Percentiles rank a stretch among this genome's conserved stretches.
Conservation (phyloP, 257 asterid species). For the Prunella vulgaris region DNA sequence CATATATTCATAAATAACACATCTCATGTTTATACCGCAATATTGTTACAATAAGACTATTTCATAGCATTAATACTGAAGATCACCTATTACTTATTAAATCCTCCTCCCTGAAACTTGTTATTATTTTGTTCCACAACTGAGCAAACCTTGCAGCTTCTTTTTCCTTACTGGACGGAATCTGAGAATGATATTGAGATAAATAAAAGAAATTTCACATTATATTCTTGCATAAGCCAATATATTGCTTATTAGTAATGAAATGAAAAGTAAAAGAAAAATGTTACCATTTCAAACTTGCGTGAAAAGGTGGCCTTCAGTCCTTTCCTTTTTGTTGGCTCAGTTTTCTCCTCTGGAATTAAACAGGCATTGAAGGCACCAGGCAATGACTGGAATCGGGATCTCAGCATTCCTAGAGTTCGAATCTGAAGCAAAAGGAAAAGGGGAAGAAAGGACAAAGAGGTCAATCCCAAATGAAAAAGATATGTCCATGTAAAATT, state of each 20-base stretch:
- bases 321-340: slow-evolving; percentile 77
- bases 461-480: slow-evolving; percentile 20
- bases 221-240: not conserved
- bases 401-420: slow-evolving; percentile 95
- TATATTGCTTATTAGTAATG: not conserved
- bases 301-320: slow-evolving; percentile 91
- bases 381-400: slow-evolving; percentile 85
- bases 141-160: slow-evolving; percentile 99
- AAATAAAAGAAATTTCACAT: slow-evolving; percentile 8
- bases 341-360: slow-evolving; percentile 85
- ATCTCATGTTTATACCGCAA: not conserved
- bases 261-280: slow-evolving; percentile 13
- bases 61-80: slow-evolving; percentile 8
- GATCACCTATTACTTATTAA: slow-evolving; percentile 82
- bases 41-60: slow-evolving; percentile 4
- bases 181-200: slow-evolving; percentile 39
- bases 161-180: slow-evolving; percentile 77
- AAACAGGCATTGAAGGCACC: slow-evolving; percentile 89
- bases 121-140: slow-evolving; percentile 92
- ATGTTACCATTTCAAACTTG: slow-evolving; percentile 68
- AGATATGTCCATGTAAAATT: not conserved
- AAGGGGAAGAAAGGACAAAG: not conserved
- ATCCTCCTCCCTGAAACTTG: slow-evolving; percentile 99
- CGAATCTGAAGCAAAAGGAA: slow-evolving; percentile 63
- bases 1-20: slow-evolving; percentile 13